Evolutionary conservation across 2,329 filamentous ascomycete species (phyloP), one percentile per base, ranked within the genome.

Genomic region (Fusarium transvaalense): DNA sequence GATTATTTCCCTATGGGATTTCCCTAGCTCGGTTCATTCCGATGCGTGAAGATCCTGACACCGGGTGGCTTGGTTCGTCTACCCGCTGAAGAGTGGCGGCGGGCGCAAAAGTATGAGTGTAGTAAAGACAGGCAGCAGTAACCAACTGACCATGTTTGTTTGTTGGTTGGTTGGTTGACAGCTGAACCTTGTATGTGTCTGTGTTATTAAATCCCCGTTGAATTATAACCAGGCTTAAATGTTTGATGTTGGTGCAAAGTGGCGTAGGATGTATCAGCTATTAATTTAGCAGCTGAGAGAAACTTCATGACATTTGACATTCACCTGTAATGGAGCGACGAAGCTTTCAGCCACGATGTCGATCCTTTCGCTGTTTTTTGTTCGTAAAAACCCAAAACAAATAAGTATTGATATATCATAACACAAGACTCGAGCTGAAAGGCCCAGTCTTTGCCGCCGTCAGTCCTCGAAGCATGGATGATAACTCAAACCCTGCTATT

Each of bases 1-100:
- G 42, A n/a, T 17, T 13, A 15, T 9, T 27, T 54, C 31, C 34
- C 17, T 39, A 34, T 12, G 8, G 13, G 4, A 25, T 54, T 54
- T 53, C 25, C 21, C 45, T 21, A 29, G 29, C 13, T n/a, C 55
- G 37, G 14, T 46, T 27, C 25, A 19, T 12, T 31, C 55, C 37
- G 21, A 25, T 27, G 32, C 9, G 12, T 19, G 10, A 34, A 31
- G 19, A 53, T 10, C 27, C 61, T 65, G 61, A 54, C 41, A 60
- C 53, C 38, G 31, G 21, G 21, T 42, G 39, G 25, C 35, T 64
- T 64, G 27, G 58, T 39, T 31, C 10, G 31, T 34, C 17, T 47
- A 63, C 29, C 45, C 32, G 41, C 35, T 46, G 31, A 21, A 53
- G 52, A 59, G 41, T 59, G 34, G 41, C 57, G 31, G 29, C 39